Base-by-base conservation (phyloP, 352 stramenopile genomes). In the Phytopythium delawarense region DNA sequence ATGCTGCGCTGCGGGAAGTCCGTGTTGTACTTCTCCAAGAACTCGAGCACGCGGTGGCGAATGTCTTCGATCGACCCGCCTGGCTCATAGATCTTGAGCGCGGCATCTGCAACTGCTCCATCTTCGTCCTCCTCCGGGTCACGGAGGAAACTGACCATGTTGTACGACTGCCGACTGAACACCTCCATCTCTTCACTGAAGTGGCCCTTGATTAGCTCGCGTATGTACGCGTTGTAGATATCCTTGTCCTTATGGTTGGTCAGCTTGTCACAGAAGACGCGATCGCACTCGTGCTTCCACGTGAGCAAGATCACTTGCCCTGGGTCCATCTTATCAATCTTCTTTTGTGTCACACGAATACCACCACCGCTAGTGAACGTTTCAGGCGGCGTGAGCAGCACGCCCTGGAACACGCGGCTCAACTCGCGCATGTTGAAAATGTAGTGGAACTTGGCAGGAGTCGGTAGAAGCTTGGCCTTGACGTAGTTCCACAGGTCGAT, bases 341-440 rank as follows among this genome's bases (percentile, higher is more conserved):
- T 94, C 18, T 91, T 89, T 61, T 98, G 87, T 5, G 72, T 71
- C 3, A 96, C 84, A 9, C 82, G 81, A 39, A 91, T 81, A 25
- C 81, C 82, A 20, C 96, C 96, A 35, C 95, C 90, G 28, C 88
- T 96, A 9, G 87, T 84, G 63, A 99, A 98, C 2, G 95, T 98
- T 69, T 98, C 94, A 32, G 96, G 89, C 6, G 97, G 96, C 1
- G 96, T 99, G 28, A 99, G 76, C 39, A 99, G 61, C 45, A 99
- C 95, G 8, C 97, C 97, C 70, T 99, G 97, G 65, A 99, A 99
- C 0, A 99, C 96, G 53, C 96, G 91, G 66, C 89, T 98, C 39
- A 99, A 85, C 55, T 99, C 96, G 53, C 97, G 93, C 95, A 99
- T 99, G 67, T 99, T 99, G 81, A 99, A 99, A 52, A 99, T 97